A percentile compares a stretch with the other conserved stretches of the same genome.
Conservation (phyloP, 495 filamentous ascomycete genomes). For the Aspergillus mulundensis region DNA sequence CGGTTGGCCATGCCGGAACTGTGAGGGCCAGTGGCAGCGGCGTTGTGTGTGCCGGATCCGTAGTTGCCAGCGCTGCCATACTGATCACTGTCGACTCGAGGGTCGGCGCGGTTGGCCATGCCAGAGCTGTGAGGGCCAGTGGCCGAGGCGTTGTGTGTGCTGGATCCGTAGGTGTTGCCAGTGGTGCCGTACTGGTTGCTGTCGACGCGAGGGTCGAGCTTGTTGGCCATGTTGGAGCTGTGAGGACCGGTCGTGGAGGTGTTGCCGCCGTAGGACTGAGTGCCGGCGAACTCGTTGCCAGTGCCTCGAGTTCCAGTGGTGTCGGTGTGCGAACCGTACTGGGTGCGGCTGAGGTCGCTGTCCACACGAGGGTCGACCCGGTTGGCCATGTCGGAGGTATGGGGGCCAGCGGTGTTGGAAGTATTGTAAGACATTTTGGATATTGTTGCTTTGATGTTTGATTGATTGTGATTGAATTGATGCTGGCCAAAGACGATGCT, state of each 20-base stretch:
- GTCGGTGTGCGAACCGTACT: not conserved
- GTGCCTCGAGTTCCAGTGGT: constrained; percentile 1
- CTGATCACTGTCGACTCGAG: constrained; percentile 34
- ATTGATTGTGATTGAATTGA: not conserved
- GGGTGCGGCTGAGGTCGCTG: not conserved
- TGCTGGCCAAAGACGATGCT: not conserved
- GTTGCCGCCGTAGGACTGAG: not conserved
- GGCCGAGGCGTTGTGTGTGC: constrained; percentile 12
- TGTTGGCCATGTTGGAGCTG: constrained; percentile 40
- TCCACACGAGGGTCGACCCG: constrained; percentile 47
- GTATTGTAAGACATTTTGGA: not conserved
- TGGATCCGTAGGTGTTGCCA: not conserved
- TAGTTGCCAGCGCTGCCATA: constrained; percentile 5
- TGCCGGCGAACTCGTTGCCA: constrained; percentile 15
- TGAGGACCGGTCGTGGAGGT: constrained; percentile 30
- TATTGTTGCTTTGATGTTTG: no score
- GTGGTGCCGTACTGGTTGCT: constrained; percentile 1
- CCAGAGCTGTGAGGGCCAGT: constrained; percentile 43
- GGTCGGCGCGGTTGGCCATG: constrained; percentile 45
- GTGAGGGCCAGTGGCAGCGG: constrained; percentile 37
- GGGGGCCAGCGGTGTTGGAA: not conserved
- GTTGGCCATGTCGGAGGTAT: constrained; percentile 28
- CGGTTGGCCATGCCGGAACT: constrained; percentile 53
- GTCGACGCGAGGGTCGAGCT: constrained; percentile 42
- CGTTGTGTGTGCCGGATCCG: constrained; percentile 8